Percentiles rank a stretch among this genome's conserved stretches.
These are phyloP conservation scores for Populus alba DNA, from an alignment of 345 rosid genomes.

Conservation along the genomic window DNA sequence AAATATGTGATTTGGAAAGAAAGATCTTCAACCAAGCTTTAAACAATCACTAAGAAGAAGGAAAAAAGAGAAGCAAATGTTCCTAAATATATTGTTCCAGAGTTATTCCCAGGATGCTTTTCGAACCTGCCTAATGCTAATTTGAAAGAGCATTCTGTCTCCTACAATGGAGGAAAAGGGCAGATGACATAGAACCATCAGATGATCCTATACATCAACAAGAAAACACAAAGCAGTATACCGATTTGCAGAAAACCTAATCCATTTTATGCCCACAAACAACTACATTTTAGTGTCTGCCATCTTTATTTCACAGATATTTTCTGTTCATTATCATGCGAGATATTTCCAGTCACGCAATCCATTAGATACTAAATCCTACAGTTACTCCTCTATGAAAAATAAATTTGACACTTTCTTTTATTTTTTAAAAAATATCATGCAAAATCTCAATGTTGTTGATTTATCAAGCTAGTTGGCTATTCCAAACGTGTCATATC, in stretches of 20 bases:
- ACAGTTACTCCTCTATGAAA: too few relatives aligned
- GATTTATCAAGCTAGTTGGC: not conserved
- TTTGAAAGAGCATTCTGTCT: not conserved
- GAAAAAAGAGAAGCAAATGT: not conserved
- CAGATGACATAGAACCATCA: not conserved
- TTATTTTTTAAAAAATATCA: too few relatives aligned
- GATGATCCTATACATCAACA: not conserved
- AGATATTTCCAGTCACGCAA: not conserved
- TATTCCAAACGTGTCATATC: not conserved
- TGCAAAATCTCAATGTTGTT: not conserved
- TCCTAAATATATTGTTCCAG: not conserved
- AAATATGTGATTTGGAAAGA: not conserved
- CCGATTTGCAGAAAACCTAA: not conserved
- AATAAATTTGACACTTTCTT: too few relatives aligned
- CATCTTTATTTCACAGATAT: not conserved
- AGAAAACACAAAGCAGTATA: not conserved
- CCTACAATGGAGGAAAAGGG: not conserved
- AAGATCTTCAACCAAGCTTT: not conserved
- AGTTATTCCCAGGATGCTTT: not conserved
- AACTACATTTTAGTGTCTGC: not conserved
- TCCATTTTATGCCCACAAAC: not conserved
- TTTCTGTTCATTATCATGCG: not conserved
- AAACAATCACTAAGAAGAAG: not conserved
- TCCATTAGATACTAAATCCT: not conserved
- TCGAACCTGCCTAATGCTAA: not conserved